These are phyloP conservation scores for Purshia tridentata DNA, from an alignment of 306 rosid species.

Conservation along the genomic window DNA sequence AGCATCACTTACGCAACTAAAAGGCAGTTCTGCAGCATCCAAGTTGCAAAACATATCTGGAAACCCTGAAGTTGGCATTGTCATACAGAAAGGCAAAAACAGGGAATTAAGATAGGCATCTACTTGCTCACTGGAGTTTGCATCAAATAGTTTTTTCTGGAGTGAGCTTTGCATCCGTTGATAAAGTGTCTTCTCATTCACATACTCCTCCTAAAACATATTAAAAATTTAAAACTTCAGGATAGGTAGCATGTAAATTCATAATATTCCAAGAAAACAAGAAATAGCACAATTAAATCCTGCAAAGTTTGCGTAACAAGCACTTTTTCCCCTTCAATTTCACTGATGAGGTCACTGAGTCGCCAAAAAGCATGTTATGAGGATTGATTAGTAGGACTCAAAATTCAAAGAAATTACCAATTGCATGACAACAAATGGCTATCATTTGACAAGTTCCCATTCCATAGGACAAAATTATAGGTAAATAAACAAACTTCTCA, in stretches of 20 bases:
- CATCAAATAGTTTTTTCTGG: not conserved
- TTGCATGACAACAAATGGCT: not conserved
- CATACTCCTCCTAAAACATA: conserved; percentile 42
- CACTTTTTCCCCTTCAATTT: not conserved
- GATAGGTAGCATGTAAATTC: not conserved
- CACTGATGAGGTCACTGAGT: not conserved
- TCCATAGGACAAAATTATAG: too few relatives aligned
- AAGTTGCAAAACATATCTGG: not conserved
- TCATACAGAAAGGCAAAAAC: not conserved
- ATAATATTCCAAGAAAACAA: not conserved
- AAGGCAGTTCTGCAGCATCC: conserved; percentile 8
- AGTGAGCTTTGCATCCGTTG: conserved; percentile 23
- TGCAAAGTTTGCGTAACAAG: not conserved
- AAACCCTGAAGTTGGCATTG: conserved; percentile 12
- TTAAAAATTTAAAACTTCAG: conserved; percentile 16
- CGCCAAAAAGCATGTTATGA: conserved; percentile 7
- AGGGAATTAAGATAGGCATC: not conserved
- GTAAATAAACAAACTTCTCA: not conserved
- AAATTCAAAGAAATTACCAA: not conserved
- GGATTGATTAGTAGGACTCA: not conserved
- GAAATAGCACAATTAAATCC: not conserved
- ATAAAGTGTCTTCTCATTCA: conserved; percentile 30
- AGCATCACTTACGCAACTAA: not conserved
- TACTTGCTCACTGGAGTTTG: conserved; percentile 11
- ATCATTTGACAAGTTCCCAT: not conserved